These are phyloP conservation scores for Primulina huaijiensis DNA, from an alignment of 257 asterid species.

Conservation along the genomic window DNA sequence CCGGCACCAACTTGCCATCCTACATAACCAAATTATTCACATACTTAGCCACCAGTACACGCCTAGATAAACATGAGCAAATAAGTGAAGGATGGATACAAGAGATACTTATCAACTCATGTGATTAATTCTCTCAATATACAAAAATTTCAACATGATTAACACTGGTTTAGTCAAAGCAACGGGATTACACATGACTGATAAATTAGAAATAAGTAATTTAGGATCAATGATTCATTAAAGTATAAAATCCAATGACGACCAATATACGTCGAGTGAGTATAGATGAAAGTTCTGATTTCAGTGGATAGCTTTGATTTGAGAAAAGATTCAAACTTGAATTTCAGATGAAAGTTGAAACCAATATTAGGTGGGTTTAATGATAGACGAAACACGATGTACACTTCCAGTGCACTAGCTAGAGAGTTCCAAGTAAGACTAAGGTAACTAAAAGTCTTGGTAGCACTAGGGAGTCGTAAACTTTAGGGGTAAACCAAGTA, in stretches of 20 bases:
- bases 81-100: constrained; percentile 9
- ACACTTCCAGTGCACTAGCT: background rate
- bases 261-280: too few species aligned
- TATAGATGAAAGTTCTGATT: too few species aligned
- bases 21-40: constrained; percentile 44
- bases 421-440: too few species aligned
- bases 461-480: background rate
- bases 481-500: background rate
- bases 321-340: background rate
- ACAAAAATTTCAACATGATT: background rate
- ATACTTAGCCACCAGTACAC: constrained; percentile 31
- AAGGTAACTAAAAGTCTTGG: background rate
- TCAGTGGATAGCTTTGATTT: background rate
- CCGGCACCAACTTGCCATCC: constrained; percentile 98
- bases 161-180: constrained; percentile 1
- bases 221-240: background rate
- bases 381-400: background rate
- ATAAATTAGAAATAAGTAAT: background rate
- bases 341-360: background rate
- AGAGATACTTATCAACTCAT: background rate
- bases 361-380: background rate
- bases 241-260: constrained; percentile 1
- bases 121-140: constrained; percentile 9
- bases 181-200: constrained; percentile 5
- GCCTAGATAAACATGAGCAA: constrained; percentile 23